phyloP scores from a whole-genome alignment of 2,329 filamentous ascomycete genomes.

The Leptosphaerulina australis region DNA sequence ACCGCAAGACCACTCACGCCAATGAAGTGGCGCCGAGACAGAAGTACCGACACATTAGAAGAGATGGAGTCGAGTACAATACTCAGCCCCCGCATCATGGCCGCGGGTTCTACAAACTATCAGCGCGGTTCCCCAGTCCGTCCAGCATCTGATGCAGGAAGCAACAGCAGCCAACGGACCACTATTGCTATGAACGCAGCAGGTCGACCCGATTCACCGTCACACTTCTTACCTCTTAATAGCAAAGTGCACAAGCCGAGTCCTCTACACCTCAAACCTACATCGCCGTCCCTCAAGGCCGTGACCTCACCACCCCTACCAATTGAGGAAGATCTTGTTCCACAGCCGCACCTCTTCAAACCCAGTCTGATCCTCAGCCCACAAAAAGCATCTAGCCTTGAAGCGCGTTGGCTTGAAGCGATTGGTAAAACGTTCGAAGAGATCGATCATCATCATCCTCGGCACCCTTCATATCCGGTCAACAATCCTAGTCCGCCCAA shows the following conservation, averaged over 20 bases:
- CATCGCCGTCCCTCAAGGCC: slow-evolving; percentile 34
- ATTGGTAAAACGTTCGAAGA: slow-evolving; percentile 44
- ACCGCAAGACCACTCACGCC: slow-evolving; percentile 40
- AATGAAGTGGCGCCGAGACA: slow-evolving; percentile 31
- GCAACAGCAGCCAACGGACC: slow-evolving; percentile 44
- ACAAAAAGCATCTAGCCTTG: slow-evolving; percentile 76
- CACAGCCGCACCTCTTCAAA: slow-evolving; percentile 33
- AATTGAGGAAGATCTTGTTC: slow-evolving; percentile 21
- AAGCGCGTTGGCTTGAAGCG: slow-evolving; percentile 70
- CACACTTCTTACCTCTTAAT: slow-evolving; percentile 26
- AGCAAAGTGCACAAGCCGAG: slow-evolving; percentile 40
- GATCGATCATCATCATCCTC: slow-evolving; percentile 44
- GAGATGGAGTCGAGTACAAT: slow-evolving; percentile 39
- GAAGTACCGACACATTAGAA: slow-evolving; percentile 27
- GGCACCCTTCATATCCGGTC: slow-evolving; percentile 16
- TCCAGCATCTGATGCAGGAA: slow-evolving; percentile 43
- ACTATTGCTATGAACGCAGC: slow-evolving; percentile 38
- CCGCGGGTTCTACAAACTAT: slow-evolving; percentile 22
- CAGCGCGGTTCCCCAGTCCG: slow-evolving; percentile 39
- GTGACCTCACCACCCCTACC: slow-evolving; percentile 28
- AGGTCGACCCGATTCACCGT: slow-evolving; percentile 32
- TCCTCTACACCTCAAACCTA: slow-evolving; percentile 41
- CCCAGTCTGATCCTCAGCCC: slow-evolving; percentile 69
- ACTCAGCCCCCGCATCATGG: slow-evolving; percentile 32
- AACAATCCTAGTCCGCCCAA: slow-evolving; percentile 34